Percentiles rank a stretch among this genome's conserved stretches.
phyloP scores from a whole-genome alignment of 1,284 basidiomycete species.

The Trametes polyzona region DNA sequence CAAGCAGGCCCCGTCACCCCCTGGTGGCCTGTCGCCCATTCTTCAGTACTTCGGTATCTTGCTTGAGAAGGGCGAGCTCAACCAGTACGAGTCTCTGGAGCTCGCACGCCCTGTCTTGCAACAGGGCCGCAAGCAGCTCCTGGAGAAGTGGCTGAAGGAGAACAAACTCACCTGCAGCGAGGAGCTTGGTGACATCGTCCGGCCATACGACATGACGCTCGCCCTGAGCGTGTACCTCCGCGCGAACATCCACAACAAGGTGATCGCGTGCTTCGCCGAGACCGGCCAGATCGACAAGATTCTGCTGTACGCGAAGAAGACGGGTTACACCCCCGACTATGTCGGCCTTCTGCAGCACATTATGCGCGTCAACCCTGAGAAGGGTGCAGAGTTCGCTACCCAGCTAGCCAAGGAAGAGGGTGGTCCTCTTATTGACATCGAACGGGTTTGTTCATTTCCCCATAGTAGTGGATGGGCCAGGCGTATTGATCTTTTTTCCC shows the following conservation, averaged over 20 bases:
- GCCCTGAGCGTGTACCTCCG: constrained; percentile 99
- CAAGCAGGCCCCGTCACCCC: constrained; percentile 91
- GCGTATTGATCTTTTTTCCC: not conserved
- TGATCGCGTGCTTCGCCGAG: constrained; percentile 98
- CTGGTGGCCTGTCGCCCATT: constrained; percentile 94
- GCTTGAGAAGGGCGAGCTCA: constrained; percentile 96
- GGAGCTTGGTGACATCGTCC: constrained; percentile 97
- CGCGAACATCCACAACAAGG: constrained; percentile 98
- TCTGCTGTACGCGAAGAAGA: constrained; percentile 97
- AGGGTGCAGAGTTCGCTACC: constrained; percentile 97
- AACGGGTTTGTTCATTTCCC: constrained; percentile 61
- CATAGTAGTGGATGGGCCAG: too few species aligned
- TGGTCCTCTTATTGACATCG: constrained; percentile 93
- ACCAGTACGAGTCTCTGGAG: constrained; percentile 96
- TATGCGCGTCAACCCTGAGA: constrained; percentile 96
- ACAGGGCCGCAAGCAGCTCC: constrained; percentile 95
- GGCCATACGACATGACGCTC: constrained; percentile 95
- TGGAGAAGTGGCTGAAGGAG: constrained; percentile 99
- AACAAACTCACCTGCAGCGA: constrained; percentile 99
- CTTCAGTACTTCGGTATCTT: constrained; percentile 99
- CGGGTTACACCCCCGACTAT: constrained; percentile 94
- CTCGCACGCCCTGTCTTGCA: constrained; percentile 95
- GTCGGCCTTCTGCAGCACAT: constrained; percentile 95
- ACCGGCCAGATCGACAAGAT: constrained; percentile 99
- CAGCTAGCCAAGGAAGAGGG: constrained; percentile 93